Evolutionary conservation across 495 filamentous ascomycete genomes (phyloP), one percentile per base, ranked within the genome.

Genomic region (Podospora bellae-mahoneyi): DNA sequence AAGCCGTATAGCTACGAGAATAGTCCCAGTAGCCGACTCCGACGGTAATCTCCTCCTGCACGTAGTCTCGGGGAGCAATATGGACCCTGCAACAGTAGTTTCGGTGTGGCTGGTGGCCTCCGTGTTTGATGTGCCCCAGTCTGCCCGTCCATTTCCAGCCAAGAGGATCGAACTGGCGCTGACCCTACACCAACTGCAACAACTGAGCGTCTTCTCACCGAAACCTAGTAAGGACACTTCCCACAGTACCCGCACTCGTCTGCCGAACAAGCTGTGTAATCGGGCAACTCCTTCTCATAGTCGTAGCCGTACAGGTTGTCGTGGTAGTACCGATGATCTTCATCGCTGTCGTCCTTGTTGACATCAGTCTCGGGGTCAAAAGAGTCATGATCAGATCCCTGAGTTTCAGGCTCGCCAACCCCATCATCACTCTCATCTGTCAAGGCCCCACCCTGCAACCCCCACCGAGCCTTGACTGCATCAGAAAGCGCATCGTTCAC

Each of bases 141-240:
- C 23, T 23, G 23, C 23, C 23, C 1, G 1, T 23, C 1, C 23
- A 23, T 23, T 23, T 23, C 23, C 23, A 23, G 23, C 23, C 23
- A 23, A 23, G 23, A 23, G 23, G 23, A 23, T 23, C 23, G 23
- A 23, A 23, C 23, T 1, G 23, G 23, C 23, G 23, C 23, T 23
- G 23, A 2, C 23, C 23, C 1, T 23, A 23, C 23, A 23, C 23
- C 1, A 23, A 23, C 23, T 23, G 23, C 23, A 23, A 23, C 23
- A 23, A 23, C 23, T 23, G 23, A 23, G 23, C 23, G 23, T 23
- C 23, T 23, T 48, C 39, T 48, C 39, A 48, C 5, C 55, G 60
- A 77, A 79, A n/a, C 71, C 65, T 30, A 67, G 16, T 65, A 65
- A 4, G 53, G 18, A 19, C 69, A 70, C 30, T 20, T 67, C 16